These are phyloP conservation scores for Luvunga scandens DNA, from an alignment of 345 rosid genomes.

Conservation along the genomic window DNA sequence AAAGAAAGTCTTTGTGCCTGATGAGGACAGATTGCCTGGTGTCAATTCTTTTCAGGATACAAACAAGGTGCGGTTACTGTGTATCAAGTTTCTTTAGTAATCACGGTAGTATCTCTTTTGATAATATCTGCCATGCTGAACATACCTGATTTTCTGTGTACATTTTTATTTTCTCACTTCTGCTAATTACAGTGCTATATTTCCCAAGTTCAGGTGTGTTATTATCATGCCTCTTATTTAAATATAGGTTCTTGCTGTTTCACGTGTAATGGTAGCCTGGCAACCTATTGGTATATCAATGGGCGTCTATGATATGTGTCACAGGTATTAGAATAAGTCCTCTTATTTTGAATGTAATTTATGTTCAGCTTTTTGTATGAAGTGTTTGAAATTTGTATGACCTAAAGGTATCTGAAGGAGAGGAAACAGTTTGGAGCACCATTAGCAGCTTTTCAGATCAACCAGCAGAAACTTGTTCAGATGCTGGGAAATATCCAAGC, in stretches of 20 bases:
- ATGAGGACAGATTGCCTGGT: conserved; percentile 84
- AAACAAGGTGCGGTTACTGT: conserved; percentile 58
- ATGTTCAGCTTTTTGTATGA: neutral
- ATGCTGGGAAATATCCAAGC: conserved; percentile 93
- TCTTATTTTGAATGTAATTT: neutral
- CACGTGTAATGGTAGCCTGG: conserved; percentile 96
- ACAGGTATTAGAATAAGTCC: conserved; percentile 48
- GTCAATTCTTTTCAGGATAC: conserved; percentile 91
- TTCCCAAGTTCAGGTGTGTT: neutral
- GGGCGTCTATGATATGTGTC: conserved; percentile 97
- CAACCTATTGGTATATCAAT: conserved; percentile 91
- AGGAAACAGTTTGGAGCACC: conserved; percentile 98
- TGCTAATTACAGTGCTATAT: neutral
- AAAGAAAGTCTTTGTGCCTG: conserved; percentile 78
- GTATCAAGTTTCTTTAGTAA: conserved; percentile 11
- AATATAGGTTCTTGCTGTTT: conserved; percentile 80
- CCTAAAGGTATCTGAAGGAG: conserved; percentile 75
- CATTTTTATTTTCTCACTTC: neutral
- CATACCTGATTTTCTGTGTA: neutral
- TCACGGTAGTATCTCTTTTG: neutral
- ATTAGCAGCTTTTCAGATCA: conserved; percentile 85
- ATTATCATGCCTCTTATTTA: neutral
- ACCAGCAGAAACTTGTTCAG: conserved; percentile 86
- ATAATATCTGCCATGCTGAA: neutral
- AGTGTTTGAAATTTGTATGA: conserved; percentile 13